Conservation (phyloP, 75 land plant genomes). For the Pseudotsuga menziesii region DNA sequence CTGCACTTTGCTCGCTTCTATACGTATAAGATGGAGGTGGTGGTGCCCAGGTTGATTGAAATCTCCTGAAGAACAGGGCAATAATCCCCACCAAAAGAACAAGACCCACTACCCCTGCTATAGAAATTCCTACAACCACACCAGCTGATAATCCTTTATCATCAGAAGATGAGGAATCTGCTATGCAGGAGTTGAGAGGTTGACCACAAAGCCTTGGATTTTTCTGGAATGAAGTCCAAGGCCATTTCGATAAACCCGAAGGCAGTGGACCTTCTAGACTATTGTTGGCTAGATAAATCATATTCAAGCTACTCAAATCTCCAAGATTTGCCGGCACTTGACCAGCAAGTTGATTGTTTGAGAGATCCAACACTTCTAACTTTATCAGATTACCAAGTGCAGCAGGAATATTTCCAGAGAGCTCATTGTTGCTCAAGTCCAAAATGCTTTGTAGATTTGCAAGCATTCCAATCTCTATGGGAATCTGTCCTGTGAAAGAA, state of each 20-base stretch:
- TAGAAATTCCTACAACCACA: slow-evolving; percentile 32
- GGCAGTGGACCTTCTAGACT: slow-evolving; percentile 52
- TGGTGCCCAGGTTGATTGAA: neutral
- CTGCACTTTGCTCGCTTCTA: slow-evolving; percentile 3
- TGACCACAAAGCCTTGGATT: slow-evolving; percentile 50
- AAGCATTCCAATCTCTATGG: slow-evolving; percentile 43
- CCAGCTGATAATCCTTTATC: slow-evolving; percentile 21
- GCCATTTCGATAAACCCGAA: slow-evolving; percentile 30
- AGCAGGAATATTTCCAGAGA: slow-evolving; percentile 57
- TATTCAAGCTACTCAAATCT: slow-evolving; percentile 38
- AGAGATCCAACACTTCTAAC: slow-evolving; percentile 72
- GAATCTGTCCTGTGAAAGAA: slow-evolving; percentile 51
- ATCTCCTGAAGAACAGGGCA: neutral
- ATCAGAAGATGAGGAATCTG: neutral
- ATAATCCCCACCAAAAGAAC: neutral
- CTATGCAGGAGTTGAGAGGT: slow-evolving; percentile 30
- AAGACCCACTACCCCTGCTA: slow-evolving; percentile 16
- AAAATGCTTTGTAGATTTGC: slow-evolving; percentile 47
- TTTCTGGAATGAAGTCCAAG: slow-evolving; percentile 34
- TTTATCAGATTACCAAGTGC: slow-evolving; percentile 45
- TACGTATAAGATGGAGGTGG: neutral
- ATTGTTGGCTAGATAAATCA: slow-evolving; percentile 58
- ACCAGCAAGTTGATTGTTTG: slow-evolving; percentile 64
- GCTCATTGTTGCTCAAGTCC: slow-evolving; percentile 44
- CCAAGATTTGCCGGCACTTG: slow-evolving; percentile 47